phyloP scores from a whole-genome alignment of 2,329 filamentous ascomycete genomes.

The Sporothrix luriei region DNA sequence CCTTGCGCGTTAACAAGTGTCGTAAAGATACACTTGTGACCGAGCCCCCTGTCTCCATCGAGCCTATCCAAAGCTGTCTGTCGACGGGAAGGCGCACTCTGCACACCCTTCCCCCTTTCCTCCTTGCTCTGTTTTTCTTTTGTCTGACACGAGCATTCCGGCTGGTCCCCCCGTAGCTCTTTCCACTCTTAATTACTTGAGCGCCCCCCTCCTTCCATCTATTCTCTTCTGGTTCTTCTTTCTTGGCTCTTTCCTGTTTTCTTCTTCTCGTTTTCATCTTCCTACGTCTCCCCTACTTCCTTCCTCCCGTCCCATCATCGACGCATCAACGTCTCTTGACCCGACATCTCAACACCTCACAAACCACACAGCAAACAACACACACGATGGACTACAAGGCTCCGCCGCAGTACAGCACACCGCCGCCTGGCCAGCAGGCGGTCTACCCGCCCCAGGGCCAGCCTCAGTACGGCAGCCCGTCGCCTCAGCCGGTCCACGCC shows the following conservation, averaged over 20 bases:
- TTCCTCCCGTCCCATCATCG: not conserved
- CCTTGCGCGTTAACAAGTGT: not conserved
- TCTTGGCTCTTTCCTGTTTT: not conserved
- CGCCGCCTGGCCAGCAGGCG: conserved; percentile 16
- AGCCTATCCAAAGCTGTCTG: conserved; percentile 5
- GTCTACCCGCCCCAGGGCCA: conserved; percentile 18
- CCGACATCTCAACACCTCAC: not conserved
- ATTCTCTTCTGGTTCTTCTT: not conserved
- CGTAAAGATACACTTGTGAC: conserved; percentile 6
- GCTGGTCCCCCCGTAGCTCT: not conserved
- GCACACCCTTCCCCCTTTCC: not conserved
- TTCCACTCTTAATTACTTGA: conserved; percentile 1
- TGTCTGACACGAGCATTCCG: not conserved
- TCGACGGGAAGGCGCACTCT: conserved; percentile 10
- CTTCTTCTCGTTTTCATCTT: not conserved
- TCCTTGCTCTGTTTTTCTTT: not conserved
- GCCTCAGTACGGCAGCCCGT: conserved; percentile 27
- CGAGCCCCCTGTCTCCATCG: not conserved
- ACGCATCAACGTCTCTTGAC: not conserved
- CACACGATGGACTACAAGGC: conserved; percentile 39
- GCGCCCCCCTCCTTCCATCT: conserved; percentile 1
- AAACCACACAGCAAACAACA: not conserved
- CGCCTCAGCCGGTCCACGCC: conserved; percentile 9
- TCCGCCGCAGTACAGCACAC: conserved; percentile 31
- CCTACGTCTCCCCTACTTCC: not conserved